Conservation (phyloP, 1,284 basidiomycete genomes). For the Leccinum huronense region DNA sequence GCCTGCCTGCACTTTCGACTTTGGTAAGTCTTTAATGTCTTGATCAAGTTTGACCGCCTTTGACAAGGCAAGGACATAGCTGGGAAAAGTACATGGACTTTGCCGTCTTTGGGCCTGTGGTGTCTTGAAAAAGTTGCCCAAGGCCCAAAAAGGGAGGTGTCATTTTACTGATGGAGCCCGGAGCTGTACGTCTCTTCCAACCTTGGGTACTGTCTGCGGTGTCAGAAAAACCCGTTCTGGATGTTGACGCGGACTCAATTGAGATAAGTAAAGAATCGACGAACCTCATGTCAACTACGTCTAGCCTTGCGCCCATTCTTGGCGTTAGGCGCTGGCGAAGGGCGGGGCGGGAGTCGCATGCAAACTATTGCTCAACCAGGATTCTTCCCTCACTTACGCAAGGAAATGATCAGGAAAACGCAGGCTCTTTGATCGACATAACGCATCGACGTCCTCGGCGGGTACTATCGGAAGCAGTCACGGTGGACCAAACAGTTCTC, state of each 20-base stretch:
- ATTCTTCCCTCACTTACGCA: conserved; percentile 29
- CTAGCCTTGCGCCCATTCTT: background rate
- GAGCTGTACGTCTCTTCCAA: background rate
- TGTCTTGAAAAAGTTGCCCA: no score
- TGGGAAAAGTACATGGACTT: no score
- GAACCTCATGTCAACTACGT: background rate
- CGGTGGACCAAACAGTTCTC: conserved; percentile 71
- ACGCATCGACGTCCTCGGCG: conserved; percentile 66
- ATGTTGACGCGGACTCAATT: background rate
- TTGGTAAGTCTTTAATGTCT: no score
- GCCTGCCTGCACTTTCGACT: no score
- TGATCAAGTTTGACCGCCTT: no score
- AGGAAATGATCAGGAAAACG: background rate
- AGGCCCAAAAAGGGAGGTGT: no score
- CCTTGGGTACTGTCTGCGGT: background rate
- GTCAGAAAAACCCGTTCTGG: background rate
- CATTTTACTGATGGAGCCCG: background rate
- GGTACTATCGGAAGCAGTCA: conserved; percentile 71
- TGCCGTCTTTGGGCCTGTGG: no score
- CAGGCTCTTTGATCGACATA: background rate
- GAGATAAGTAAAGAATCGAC: background rate
- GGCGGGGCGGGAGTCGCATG: conserved; percentile 22
- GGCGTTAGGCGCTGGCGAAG: background rate
- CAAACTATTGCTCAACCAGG: conserved; percentile 20
- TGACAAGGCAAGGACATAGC: no score